phyloP scores from a whole-genome alignment of 371 early-diverging fungal genomes.

The Mucor mucedo region DNA sequence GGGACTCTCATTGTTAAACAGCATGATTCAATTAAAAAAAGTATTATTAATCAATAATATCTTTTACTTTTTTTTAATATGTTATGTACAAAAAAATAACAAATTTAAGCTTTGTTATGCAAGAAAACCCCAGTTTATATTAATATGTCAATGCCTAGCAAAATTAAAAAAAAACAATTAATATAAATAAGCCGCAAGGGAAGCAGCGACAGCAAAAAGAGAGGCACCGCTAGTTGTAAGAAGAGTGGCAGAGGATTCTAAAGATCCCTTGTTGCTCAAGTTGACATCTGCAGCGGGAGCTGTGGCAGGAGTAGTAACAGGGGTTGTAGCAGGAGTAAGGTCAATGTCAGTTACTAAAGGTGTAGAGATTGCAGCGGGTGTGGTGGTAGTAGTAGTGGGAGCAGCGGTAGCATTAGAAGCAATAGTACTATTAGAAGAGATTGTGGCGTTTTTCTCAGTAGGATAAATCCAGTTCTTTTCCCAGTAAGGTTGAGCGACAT shows the following conservation, averaged over 20 bases:
- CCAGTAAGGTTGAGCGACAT: slow-evolving; percentile 57
- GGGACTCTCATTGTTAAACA: no score
- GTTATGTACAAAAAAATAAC: no score
- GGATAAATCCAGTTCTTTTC: slow-evolving; percentile 23
- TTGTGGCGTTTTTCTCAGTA: not conserved
- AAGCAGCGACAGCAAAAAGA: not conserved
- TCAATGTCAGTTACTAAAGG: not conserved
- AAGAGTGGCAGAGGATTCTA: not conserved
- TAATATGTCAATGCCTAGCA: not conserved
- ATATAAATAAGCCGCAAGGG: not conserved
- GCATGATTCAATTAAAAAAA: no score
- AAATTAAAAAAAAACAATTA: not conserved
- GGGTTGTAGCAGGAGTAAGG: no score
- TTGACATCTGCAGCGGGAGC: slow-evolving; percentile 1
- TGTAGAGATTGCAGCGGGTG: slow-evolving; percentile 9
- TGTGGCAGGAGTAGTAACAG: slow-evolving; percentile 6
- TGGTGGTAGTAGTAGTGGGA: not conserved
- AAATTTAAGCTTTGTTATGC: no score
- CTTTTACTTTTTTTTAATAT: no score
- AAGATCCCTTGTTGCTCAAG: not conserved
- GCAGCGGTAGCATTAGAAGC: not conserved
- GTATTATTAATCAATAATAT: no score
- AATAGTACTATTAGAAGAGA: slow-evolving; percentile 5
- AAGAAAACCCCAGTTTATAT: no score
- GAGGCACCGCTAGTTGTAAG: not conserved